Evolutionary conservation across 2,329 filamentous ascomycete species (phyloP), one percentile per base, ranked within the genome.

Genomic region (Aspergillus fischeri): DNA sequence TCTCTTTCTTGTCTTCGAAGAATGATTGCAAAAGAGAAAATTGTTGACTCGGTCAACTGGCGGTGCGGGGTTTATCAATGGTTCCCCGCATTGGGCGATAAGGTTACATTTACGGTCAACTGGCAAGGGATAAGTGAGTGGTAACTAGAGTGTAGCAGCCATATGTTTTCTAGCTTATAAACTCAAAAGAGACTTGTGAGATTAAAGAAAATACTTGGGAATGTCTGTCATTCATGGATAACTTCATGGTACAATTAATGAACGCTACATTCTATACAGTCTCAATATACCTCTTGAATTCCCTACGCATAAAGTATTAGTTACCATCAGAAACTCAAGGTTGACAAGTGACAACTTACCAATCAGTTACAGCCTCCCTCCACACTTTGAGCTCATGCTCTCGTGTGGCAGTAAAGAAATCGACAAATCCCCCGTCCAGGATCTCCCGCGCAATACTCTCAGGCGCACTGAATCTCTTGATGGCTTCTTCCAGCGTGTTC

Each of bases 301-400:
- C 88, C 88, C 86, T 88, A 29, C 60, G 44, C 60, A 38, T 29
- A 1, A 49, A 38, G 14, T 3, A 7, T 38, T 38, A 38, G 32
- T 49, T 50, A 47, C 28, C 49, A 38, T 20, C 4, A 32, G 48
- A 60, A 59, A 63, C 53, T 47, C 4, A 50, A n/a, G 38, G 17
- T 29, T 2, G 21, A 44, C 14, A 55, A 86, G 88, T 74, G 21
- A 44, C 11, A 55, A 86, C 88, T 75, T 81, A 92, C 91, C 93
- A 97, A 74, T 97, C 93, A 24, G 92, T 97, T 10, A 97, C 92
- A 1, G 92, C 92, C 73, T 97, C 92, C 66, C 97, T 91, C 88
- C 90, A 97, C 8, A 96, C 77, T 59, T 89, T 80, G 56, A 93
- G 82, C 76, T 97, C 93, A 74, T 97, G 92, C 73, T 95, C 87